Evolutionary conservation across 108 stramenopile genomes (phyloP).

Genomic region (Ochromonas danica): DNA sequence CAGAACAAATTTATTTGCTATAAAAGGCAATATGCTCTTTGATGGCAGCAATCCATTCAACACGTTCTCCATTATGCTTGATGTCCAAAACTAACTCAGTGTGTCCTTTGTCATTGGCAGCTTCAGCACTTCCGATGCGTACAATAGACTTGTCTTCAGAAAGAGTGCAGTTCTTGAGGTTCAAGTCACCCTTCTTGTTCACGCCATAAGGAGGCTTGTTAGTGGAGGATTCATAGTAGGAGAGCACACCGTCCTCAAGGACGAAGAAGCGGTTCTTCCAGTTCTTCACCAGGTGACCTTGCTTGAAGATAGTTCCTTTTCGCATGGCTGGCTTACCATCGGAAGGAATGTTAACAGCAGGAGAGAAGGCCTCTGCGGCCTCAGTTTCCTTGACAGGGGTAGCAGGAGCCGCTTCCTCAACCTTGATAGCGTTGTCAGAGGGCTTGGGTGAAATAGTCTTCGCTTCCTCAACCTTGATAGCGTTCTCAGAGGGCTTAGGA

Average conservation of each 20-base stretch:
- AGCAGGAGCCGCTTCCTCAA: background rate
- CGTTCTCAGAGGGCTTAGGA: background rate
- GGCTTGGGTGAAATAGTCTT: background rate
- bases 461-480: background rate
- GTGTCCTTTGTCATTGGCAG: background rate
- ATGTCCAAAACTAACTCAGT: background rate
- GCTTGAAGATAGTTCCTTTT: background rate
- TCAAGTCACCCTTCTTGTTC: constrained; percentile 21
- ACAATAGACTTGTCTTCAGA: background rate
- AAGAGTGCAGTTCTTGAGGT: background rate
- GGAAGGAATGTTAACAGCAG: background rate
- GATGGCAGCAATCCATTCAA: background rate
- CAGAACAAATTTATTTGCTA: background rate
- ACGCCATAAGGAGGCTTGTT: too few species aligned
- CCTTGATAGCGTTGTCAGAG: background rate
- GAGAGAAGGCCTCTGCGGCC: background rate
- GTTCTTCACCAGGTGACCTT: constrained; percentile 28
- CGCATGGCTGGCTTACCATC: background rate
- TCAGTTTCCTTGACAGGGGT: background rate
- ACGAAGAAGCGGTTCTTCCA: constrained; percentile 27
- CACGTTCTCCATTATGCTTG: background rate
- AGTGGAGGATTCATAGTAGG: background rate
- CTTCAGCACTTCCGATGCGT: background rate
- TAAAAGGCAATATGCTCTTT: background rate
- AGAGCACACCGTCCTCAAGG: background rate